Base-by-base conservation (phyloP, 306 rosid genomes). In the Lupinus albus region DNA sequence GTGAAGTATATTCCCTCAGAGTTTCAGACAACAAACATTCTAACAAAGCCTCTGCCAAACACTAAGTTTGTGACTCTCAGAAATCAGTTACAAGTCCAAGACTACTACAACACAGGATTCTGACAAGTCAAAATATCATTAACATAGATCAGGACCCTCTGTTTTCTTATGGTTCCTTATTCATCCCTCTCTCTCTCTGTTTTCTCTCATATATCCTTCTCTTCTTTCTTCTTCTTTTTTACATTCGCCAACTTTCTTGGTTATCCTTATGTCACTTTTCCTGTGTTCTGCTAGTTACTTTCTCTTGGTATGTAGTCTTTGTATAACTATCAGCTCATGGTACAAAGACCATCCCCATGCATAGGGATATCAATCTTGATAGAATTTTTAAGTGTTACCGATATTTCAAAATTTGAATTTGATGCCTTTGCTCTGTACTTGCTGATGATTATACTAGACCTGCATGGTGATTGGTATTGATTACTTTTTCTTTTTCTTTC, bases 381-480 rank as follows among this genome's bases (percentile, higher is more conserved):
- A 63, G 10, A 11, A 28, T 73, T 16, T 25, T 45, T 3, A 56
- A 11, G 46, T 62, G 47, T 39, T 38, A 48, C 14, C 52, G 38
- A 33, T 64, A 55, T 73, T 64, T 64, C 38, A 8, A 54, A 53
- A 11, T 13, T 64, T 12, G n/a, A 30, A 32, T 63, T 44, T 33
- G 59, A 44, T 6, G 59, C 36, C 36, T 70, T 25, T 15, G 72
- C 39, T 47, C 32, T 55, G 70, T 20, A 25, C 18, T 46, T 21
- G n/a, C 62, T 58, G 39, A 35, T 60, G 28, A 30, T 18, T 51
- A 59, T 17, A 54, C 10, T 63, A 36, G 13, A 68, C 56, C 39
- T 45, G 62, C 38, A 41, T 63, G 70, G 10, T 65, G 51, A 48
- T 68, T 77, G 36, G 36, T 68, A 52, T 68, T 18, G 45, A 57